Conservation (phyloP, 139 green algal species). For the Tetradesmus lagerheimii region DNA sequence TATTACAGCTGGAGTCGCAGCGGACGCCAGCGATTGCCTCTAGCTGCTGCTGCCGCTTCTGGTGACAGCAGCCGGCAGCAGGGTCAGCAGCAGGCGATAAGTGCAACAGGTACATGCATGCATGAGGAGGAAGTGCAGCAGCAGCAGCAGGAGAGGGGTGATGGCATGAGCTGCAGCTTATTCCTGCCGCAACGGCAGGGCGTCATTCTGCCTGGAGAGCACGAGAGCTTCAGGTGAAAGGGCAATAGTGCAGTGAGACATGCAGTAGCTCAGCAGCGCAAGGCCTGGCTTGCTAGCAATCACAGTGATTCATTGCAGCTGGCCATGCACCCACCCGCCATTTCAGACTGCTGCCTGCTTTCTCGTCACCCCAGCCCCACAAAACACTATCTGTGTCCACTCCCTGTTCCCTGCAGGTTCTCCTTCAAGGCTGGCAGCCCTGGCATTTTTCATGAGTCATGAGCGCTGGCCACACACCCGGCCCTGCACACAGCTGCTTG, state of each 20-base stretch:
- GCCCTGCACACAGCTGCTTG: no score
- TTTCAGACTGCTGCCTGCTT: no score
- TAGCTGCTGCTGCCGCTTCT: not conserved
- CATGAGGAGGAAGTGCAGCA: not conserved
- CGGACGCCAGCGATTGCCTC: not conserved
- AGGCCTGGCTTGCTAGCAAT: no score
- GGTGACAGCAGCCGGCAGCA: not conserved
- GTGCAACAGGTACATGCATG: not conserved
- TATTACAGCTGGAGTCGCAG: constrained; percentile 26
- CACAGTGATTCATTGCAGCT: no score
- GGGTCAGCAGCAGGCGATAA: not conserved
- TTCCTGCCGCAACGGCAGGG: constrained; percentile 7
- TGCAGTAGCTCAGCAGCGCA: no score
- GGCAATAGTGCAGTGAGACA: no score
- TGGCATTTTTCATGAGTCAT: not conserved
- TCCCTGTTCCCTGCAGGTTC: no score
- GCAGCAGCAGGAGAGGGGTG: not conserved
- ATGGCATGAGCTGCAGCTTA: not conserved
- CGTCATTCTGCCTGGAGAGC: constrained; percentile 22
- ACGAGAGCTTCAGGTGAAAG: constrained; percentile 14
- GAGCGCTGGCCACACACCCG: not conserved
- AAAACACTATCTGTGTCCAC: no score
- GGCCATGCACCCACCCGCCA: no score
- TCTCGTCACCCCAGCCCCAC: no score
- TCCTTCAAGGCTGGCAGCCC: not conserved